Percentiles rank a stretch among this genome's conserved stretches.
These are phyloP conservation scores for Cyberlindnera euphorbiae DNA, from an alignment of 805 yeast species.

Conservation along the genomic window DNA sequence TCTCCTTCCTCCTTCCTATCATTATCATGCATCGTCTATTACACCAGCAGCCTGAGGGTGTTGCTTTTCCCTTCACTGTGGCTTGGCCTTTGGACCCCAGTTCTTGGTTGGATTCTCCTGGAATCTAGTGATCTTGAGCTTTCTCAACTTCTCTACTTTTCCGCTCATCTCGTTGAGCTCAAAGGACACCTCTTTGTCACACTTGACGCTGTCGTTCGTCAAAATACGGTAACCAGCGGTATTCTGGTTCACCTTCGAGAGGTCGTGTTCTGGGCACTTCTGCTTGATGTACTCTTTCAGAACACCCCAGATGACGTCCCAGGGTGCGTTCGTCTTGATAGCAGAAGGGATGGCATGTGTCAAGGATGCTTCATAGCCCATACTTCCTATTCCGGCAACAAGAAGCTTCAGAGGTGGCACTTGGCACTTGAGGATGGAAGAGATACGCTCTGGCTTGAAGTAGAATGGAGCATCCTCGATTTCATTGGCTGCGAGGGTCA, in stretches of 20 bases:
- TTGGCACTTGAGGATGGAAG: slow-evolving; percentile 73
- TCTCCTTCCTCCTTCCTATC: too few species aligned
- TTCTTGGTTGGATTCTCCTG: slow-evolving; percentile 90
- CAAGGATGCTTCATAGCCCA: slow-evolving; percentile 76
- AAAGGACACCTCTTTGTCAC: slow-evolving; percentile 45
- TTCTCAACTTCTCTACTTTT: slow-evolving; percentile 56
- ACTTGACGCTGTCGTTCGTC: slow-evolving; percentile 36
- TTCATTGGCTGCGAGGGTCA: slow-evolving; percentile 76
- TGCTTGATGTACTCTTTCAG: slow-evolving; percentile 57
- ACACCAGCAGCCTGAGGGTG: too few species aligned
- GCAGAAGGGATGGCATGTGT: slow-evolving; percentile 88
- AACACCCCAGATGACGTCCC: slow-evolving; percentile 71
- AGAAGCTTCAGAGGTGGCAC: slow-evolving; percentile 74
- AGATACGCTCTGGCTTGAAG: slow-evolving; percentile 71
- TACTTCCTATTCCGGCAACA: slow-evolving; percentile 76
- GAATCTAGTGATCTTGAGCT: slow-evolving; percentile 76
- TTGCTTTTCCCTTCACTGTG: slow-evolving; percentile 31
- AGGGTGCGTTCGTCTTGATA: slow-evolving; percentile 87
- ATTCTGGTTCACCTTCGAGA: slow-evolving; percentile 32
- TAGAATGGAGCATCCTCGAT: slow-evolving; percentile 65
- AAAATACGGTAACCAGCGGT: slow-evolving; percentile 58
- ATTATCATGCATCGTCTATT: too few species aligned
- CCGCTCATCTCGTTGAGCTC: slow-evolving; percentile 55
- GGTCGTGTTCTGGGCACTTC: slow-evolving; percentile 33
- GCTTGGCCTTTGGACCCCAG: slow-evolving; percentile 97